These are phyloP conservation scores for Nigrospora oryzae DNA, from an alignment of 2,329 filamentous ascomycete genomes.

Conservation along the genomic window DNA sequence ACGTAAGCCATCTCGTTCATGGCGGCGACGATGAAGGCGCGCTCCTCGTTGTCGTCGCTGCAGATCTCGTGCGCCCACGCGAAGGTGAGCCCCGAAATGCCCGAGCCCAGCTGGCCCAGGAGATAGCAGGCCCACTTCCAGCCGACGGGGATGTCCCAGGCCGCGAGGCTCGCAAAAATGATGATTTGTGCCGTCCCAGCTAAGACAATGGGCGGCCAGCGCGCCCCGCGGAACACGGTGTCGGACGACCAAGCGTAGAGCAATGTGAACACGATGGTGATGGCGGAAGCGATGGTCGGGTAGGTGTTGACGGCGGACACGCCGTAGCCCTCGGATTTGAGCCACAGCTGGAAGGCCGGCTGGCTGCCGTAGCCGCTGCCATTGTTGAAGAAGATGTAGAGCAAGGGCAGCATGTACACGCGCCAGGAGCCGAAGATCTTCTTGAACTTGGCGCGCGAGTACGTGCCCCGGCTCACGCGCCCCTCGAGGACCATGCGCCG, in stretches of 20 bases:
- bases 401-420: slow-evolving; percentile 46
- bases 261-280: slow-evolving; percentile 48
- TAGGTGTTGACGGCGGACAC: slow-evolving; percentile 29
- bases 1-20: slow-evolving; percentile 67
- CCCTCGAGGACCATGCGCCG: slow-evolving; percentile 34
- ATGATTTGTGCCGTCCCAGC: slow-evolving; percentile 32
- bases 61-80: slow-evolving; percentile 43
- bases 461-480: slow-evolving; percentile 28
- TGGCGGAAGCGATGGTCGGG: slow-evolving; percentile 49
- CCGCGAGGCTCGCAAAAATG: slow-evolving; percentile 28
- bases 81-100: slow-evolving; percentile 34
- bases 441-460: slow-evolving; percentile 39
- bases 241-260: slow-evolving; percentile 36
- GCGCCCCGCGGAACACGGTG: slow-evolving; percentile 40
- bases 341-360: slow-evolving; percentile 45
- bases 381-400: slow-evolving; percentile 61
- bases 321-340: slow-evolving; percentile 32
- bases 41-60: slow-evolving; percentile 49
- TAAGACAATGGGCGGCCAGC: slow-evolving; percentile 58
- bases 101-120: slow-evolving; percentile 39
- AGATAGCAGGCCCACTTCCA: slow-evolving; percentile 60
- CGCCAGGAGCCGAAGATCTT: slow-evolving; percentile 58
- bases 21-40: slow-evolving; percentile 53
- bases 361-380: slow-evolving; percentile 35
- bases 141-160: slow-evolving; percentile 35